phyloP scores from a whole-genome alignment of 2,329 filamentous ascomycete species.

The Fusarium sp. region DNA sequence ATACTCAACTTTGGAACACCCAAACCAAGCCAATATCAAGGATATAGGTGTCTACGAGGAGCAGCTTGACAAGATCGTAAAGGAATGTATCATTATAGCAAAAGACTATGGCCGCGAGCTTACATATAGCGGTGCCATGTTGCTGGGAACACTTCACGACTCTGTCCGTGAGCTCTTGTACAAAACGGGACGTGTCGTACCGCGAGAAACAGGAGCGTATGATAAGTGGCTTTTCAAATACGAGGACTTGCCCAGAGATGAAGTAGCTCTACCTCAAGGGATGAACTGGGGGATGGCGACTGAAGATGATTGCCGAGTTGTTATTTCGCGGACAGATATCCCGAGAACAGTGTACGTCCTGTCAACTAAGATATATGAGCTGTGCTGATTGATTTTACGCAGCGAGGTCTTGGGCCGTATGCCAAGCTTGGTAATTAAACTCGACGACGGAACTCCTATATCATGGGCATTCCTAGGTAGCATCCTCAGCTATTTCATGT shows the following conservation, averaged over 20 bases:
- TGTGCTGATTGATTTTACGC: background rate
- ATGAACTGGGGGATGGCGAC: constrained; percentile 68
- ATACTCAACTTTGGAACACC: constrained; percentile 66
- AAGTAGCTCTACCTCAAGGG: constrained; percentile 56
- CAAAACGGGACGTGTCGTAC: constrained; percentile 45
- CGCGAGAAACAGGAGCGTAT: constrained; percentile 52
- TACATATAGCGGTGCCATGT: constrained; percentile 48
- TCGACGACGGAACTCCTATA: constrained; percentile 62
- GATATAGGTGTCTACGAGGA: constrained; percentile 44
- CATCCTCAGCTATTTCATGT: background rate
- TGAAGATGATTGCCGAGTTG: constrained; percentile 66
- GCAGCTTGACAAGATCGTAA: constrained; percentile 52
- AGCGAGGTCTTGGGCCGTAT: constrained; percentile 59
- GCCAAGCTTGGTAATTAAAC: constrained; percentile 62
- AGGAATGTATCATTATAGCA: constrained; percentile 49
- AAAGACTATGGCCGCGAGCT: constrained; percentile 37
- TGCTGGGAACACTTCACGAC: constrained; percentile 54
- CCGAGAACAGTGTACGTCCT: constrained; percentile 62
- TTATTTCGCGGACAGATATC: constrained; percentile 67
- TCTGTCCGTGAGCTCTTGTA: constrained; percentile 45
- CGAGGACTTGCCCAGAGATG: constrained; percentile 57
- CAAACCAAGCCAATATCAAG: constrained; percentile 2
- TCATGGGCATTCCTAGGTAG: constrained; percentile 73
- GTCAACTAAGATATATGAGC: accelerated
- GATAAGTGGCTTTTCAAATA: constrained; percentile 71